Base-by-base conservation (phyloP, 2,329 filamentous ascomycete genomes). In the Pseudogymnoascus sp. region DNA sequence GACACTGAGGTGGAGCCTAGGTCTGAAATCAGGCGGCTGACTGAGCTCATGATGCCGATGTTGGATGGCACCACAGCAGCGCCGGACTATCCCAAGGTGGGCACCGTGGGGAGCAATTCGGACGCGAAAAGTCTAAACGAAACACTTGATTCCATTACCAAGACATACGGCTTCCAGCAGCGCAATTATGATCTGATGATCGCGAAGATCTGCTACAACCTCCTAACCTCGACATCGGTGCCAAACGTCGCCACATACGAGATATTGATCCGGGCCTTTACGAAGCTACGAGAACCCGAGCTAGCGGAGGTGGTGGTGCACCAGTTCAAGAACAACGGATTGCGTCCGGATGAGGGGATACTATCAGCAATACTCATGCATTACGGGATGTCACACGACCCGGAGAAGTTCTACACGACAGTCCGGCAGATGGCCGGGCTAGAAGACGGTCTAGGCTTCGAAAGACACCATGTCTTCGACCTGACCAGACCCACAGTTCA, bases 201-300 rank as follows among this genome's bases (percentile, higher is more conserved):
- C 40, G 67, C 71, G 10, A 76, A 78, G 63, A 74, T 84, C 16
- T 81, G 78, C 64, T 86, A 87, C 74, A 91, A 90, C 70, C 76
- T 95, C 2, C 79, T 91, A 14, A 76, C 84, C 3, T 85, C 84
- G 2, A 73, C 80, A 1, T 77, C 83, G 16, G 82, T 85, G 0
- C 88, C 89, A 0, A 84, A 84, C 66, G 81, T 89, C 37, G 79
- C 85, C 67, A 91, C 86, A 3, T 91, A 86, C 76, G 92, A 92
- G 70, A 80, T 81, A 11, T 79, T 95, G 26, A 81, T 93, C 2
- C 73, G 83, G n/a, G 83, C 83, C n/a, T 85, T 93, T 61, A 79
- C 82, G 62, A 77, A 78, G 34, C 71, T 80, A 4, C 76, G 79
- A 29, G 76, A 80, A 62, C 77, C 80, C 63, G 74, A 76, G 39